These are phyloP conservation scores for Pythium folliculosum DNA, from an alignment of 352 stramenopile genomes.

Conservation along the genomic window DNA sequence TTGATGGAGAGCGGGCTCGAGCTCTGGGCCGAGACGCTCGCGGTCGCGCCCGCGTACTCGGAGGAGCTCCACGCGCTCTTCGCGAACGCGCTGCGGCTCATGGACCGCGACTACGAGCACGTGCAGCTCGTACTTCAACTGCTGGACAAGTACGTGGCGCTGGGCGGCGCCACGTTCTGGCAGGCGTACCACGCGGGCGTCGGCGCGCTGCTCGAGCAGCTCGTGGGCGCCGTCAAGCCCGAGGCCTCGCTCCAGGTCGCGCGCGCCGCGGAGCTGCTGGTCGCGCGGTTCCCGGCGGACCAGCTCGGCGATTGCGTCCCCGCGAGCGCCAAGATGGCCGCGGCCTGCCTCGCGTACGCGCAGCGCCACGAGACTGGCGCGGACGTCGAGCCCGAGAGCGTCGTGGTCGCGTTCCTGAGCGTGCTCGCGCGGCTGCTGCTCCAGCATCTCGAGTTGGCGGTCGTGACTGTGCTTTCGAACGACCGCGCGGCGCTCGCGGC, in stretches of 20 bases:
- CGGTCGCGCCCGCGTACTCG: slow-evolving; percentile 53
- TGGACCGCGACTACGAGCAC: slow-evolving; percentile 84
- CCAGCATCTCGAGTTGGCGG: slow-evolving; percentile 45
- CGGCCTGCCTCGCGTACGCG: slow-evolving; percentile 45
- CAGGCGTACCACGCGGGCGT: slow-evolving; percentile 56
- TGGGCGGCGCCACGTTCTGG: slow-evolving; percentile 69
- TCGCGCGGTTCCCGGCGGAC: slow-evolving; percentile 39
- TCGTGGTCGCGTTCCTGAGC: slow-evolving; percentile 63
- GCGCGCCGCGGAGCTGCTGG: slow-evolving; percentile 43
- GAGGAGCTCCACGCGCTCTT: slow-evolving; percentile 74
- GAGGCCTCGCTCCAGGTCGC: slow-evolving; percentile 68
- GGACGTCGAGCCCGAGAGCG: slow-evolving; percentile 48
- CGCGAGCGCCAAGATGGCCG: slow-evolving; percentile 47
- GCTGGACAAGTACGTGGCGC: slow-evolving; percentile 61
- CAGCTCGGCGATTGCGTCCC: slow-evolving; percentile 38
- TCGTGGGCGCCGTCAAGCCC: slow-evolving; percentile 72
- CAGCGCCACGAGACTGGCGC: slow-evolving; percentile 19
- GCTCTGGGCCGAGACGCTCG: slow-evolving; percentile 60
- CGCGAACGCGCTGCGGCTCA: slow-evolving; percentile 54
- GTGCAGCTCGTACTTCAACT: slow-evolving; percentile 58
- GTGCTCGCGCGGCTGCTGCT: slow-evolving; percentile 57
- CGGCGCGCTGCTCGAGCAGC: slow-evolving; percentile 37
- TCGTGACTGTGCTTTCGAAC: slow-evolving; percentile 46
- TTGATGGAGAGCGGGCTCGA: slow-evolving; percentile 80
- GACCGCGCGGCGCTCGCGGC: slow-evolving; percentile 40